A percentile compares a stretch with the other conserved stretches of the same genome.
phyloP scores from a whole-genome alignment of 257 asterid species.

The Capsicum chinense region DNA sequence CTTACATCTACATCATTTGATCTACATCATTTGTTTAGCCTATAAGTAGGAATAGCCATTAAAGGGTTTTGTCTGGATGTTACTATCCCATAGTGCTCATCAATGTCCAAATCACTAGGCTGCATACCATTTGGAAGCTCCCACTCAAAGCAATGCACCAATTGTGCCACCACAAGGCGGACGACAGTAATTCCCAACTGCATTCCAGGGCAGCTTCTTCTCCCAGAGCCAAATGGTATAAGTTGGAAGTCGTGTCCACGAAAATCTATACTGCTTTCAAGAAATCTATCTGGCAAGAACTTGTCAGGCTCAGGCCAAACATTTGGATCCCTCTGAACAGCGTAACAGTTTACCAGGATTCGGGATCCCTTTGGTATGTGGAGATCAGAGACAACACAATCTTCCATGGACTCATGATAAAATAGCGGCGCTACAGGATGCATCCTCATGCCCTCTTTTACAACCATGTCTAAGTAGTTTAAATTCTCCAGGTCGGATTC shows the following conservation, averaged over 20 bases:
- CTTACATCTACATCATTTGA: not conserved
- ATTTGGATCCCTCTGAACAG: not conserved
- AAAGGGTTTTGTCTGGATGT: not conserved
- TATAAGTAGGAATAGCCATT: not conserved
- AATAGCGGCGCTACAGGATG: not conserved
- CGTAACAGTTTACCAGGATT: not conserved
- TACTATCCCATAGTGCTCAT: not conserved
- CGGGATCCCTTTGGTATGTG: not conserved
- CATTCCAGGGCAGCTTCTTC: constrained; percentile 10
- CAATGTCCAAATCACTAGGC: not conserved
- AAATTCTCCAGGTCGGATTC: not conserved
- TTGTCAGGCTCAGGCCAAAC: constrained; percentile 3
- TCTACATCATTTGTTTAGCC: not conserved
- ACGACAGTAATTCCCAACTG: not conserved
- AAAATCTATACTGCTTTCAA: not conserved
- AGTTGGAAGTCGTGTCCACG: not conserved
- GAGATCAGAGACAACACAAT: not conserved
- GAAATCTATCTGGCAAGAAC: not conserved
- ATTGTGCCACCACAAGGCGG: not conserved
- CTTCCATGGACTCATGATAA: not conserved
- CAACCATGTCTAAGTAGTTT: not conserved
- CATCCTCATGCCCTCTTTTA: not conserved
- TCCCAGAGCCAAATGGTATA: constrained; percentile 8
- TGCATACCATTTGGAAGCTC: not conserved
- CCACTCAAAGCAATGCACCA: constrained; percentile 21